These are phyloP conservation scores for Shiraia bambusicola DNA, from an alignment of 2,329 filamentous ascomycete species.

Conservation along the genomic window DNA sequence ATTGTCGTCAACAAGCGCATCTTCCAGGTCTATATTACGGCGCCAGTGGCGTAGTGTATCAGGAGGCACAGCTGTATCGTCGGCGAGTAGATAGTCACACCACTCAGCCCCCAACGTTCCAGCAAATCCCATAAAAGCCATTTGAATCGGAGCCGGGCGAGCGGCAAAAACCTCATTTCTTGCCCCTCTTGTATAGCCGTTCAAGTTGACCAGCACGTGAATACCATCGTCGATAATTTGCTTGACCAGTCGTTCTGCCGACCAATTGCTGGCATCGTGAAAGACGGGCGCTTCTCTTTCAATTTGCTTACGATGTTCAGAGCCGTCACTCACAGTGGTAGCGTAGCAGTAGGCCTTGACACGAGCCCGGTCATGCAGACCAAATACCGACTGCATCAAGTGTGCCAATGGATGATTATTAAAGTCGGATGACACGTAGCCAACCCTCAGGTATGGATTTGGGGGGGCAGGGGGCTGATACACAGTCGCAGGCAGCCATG, in stretches of 20 bases:
- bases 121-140: slow-evolving; percentile 99
- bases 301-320: slow-evolving; percentile 86
- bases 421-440: slow-evolving; percentile 97
- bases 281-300: slow-evolving; percentile 91
- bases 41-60: slow-evolving; percentile 79
- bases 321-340: slow-evolving; percentile 87
- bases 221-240: slow-evolving; percentile 87
- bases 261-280: slow-evolving; percentile 82
- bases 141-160: slow-evolving; percentile 90
- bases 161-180: slow-evolving; percentile 97
- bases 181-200: slow-evolving; percentile 95
- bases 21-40: slow-evolving; percentile 71
- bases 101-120: slow-evolving; percentile 94
- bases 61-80: slow-evolving; percentile 80
- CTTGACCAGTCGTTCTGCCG: slow-evolving; percentile 77
- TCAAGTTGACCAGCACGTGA: slow-evolving; percentile 95
- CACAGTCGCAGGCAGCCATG: slow-evolving; percentile 81
- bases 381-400: slow-evolving; percentile 98
- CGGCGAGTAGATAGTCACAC: slow-evolving; percentile 96
- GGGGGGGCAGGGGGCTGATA: slow-evolving; percentile 86
- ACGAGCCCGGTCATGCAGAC: slow-evolving; percentile 72
- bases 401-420: slow-evolving; percentile 98
- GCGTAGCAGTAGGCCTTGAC: slow-evolving; percentile 93
- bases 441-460: slow-evolving; percentile 79
- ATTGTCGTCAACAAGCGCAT: slow-evolving; percentile 63